These are phyloP conservation scores for Fusarium sp. DNA, from an alignment of 2,329 filamentous ascomycete species.

Conservation along the genomic window DNA sequence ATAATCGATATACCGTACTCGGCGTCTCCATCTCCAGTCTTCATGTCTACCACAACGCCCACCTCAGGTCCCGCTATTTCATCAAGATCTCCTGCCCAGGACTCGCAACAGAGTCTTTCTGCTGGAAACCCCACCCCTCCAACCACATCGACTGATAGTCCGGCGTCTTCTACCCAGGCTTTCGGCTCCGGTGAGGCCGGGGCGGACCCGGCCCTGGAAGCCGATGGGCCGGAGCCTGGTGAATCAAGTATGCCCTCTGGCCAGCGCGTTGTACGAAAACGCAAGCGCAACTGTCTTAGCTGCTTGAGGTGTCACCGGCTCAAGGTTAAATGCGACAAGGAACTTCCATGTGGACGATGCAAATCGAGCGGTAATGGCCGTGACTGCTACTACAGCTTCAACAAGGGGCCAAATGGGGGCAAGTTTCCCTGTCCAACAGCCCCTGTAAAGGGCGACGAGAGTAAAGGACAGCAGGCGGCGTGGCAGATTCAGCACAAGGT, in stretches of 20 bases:
- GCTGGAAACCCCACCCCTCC: slow-evolving; percentile 46
- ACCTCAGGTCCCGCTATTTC: not conserved
- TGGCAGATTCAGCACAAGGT: slow-evolving; percentile 51
- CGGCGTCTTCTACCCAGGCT: slow-evolving; percentile 33
- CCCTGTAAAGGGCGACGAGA: slow-evolving; percentile 37
- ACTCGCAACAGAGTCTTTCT: slow-evolving; percentile 20
- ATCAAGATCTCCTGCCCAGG: slow-evolving; percentile 29
- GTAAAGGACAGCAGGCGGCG: slow-evolving; percentile 45
- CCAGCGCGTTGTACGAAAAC: slow-evolving; percentile 48
- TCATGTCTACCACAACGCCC: not conserved
- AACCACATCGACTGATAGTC: slow-evolving; percentile 45
- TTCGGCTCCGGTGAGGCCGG: slow-evolving; percentile 14
- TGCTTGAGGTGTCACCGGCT: slow-evolving; percentile 52
- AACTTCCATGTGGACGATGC: slow-evolving; percentile 51
- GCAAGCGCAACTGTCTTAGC: slow-evolving; percentile 52
- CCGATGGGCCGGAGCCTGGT: not conserved
- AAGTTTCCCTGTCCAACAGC: slow-evolving; percentile 49
- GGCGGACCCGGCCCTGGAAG: slow-evolving; percentile 3
- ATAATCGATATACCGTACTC: slow-evolving; percentile 2
- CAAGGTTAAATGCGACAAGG: slow-evolving; percentile 54
- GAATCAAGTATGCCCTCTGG: not conserved
- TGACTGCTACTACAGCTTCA: slow-evolving; percentile 53
- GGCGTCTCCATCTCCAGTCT: not conserved
- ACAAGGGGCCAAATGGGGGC: slow-evolving; percentile 51
- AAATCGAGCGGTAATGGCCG: slow-evolving; percentile 49